Conservation (phyloP, 768 basidiomycete genomes). For the Gloeophyllum trabeum region DNA sequence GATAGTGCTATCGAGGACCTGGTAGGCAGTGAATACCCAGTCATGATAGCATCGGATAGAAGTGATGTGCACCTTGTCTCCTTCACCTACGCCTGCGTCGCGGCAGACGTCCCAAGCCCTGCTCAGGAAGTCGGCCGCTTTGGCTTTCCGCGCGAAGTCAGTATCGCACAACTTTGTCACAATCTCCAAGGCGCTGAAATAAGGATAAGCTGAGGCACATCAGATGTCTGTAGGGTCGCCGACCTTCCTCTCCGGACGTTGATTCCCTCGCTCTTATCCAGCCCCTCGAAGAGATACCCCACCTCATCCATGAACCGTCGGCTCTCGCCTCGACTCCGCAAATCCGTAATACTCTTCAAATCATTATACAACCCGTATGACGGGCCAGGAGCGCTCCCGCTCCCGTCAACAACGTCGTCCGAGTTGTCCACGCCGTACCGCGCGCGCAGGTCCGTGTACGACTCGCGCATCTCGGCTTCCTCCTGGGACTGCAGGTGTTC, state of each 20-base stretch:
- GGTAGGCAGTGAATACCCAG: neutral
- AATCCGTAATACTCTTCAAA: constrained; percentile 69
- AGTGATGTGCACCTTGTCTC: constrained; percentile 38
- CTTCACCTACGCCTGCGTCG: constrained; percentile 44
- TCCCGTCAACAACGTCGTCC: constrained; percentile 43
- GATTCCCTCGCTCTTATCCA: constrained; percentile 39
- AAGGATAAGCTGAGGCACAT: constrained; percentile 1
- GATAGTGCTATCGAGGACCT: constrained; percentile 59
- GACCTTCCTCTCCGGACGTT: constrained; percentile 63
- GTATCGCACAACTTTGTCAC: constrained; percentile 59
- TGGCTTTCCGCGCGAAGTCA: constrained; percentile 73
- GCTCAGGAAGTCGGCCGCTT: constrained; percentile 60
- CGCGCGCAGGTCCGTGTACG: constrained; percentile 61
- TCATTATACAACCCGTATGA: constrained; percentile 59
- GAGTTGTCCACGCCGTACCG: constrained; percentile 77
- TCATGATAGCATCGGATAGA: neutral
- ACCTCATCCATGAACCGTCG: constrained; percentile 76
- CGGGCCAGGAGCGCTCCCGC: constrained; percentile 18
- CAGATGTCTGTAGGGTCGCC: constrained; percentile 4
- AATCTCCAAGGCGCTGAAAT: constrained; percentile 63
- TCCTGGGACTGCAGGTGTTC: constrained; percentile 28
- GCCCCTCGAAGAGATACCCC: constrained; percentile 77
- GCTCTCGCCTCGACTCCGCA: constrained; percentile 71
- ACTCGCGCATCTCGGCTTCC: constrained; percentile 48
- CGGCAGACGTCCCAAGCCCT: constrained; percentile 60